These are phyloP conservation scores for Leccinellum rugosiceps DNA, from an alignment of 768 basidiomycete genomes.

Conservation along the genomic window DNA sequence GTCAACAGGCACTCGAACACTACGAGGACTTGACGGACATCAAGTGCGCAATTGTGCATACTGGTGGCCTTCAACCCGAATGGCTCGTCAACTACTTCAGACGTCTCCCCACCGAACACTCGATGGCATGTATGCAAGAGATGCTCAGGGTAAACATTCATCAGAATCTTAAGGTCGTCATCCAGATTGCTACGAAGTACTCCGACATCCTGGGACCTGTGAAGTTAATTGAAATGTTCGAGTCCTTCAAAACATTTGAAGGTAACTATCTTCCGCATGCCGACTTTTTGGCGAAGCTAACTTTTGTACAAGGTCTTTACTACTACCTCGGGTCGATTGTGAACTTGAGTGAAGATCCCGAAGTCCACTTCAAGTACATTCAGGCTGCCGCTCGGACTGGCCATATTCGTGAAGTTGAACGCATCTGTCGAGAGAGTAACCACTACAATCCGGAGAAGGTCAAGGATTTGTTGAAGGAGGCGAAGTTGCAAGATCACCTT, in stretches of 20 bases:
- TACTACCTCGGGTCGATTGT: too few species aligned
- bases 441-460: slow-evolving; percentile 99
- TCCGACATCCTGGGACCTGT: slow-evolving; percentile 96
- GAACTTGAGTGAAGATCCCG: too few species aligned
- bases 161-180: slow-evolving; percentile 93
- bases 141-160: slow-evolving; percentile 97
- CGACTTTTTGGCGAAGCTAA: not conserved
- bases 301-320: slow-evolving; percentile 85
- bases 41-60: slow-evolving; percentile 96
- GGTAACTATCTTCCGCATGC: slow-evolving; percentile 40
- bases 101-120: slow-evolving; percentile 93
- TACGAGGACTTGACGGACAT: slow-evolving; percentile 97
- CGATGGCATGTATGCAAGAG: slow-evolving; percentile 92
- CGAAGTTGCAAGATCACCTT: slow-evolving; percentile 92
- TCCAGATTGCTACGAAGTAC: slow-evolving; percentile 98
- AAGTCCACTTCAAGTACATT: slow-evolving; percentile 99
- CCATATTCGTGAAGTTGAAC: slow-evolving; percentile 98
- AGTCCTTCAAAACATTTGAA: slow-evolving; percentile 96
- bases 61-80: slow-evolving; percentile 80
- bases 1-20: slow-evolving; percentile 86
- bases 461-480: slow-evolving; percentile 99
- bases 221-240: slow-evolving; percentile 98
- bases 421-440: slow-evolving; percentile 94
- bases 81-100: slow-evolving; percentile 99
- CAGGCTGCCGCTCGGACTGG: slow-evolving; percentile 98